phyloP scores from a whole-genome alignment of 257 asterid genomes.

The Buddleja alternifolia region DNA sequence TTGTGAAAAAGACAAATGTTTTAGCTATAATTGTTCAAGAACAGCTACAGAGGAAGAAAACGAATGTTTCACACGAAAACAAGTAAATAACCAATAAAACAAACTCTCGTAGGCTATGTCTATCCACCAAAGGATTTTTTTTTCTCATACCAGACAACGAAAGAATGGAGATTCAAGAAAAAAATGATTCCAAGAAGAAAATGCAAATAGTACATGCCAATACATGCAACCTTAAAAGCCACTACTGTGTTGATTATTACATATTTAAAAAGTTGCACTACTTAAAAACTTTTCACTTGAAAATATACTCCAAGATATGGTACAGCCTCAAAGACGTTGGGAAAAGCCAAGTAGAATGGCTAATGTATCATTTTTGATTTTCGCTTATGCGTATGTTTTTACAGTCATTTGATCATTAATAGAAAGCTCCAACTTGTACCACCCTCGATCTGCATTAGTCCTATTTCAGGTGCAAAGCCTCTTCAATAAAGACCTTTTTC shows the following conservation, averaged over 20 bases:
- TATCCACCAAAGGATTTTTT: neutral
- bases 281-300: neutral
- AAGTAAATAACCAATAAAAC: slow-evolving; percentile 4
- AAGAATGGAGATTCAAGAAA: neutral
- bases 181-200: neutral
- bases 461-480: no score
- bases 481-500: no score
- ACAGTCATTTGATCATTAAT: neutral
- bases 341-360: neutral
- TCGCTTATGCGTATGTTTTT: neutral
- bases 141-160: neutral
- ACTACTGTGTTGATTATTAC: neutral
- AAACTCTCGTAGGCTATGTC: neutral
- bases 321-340: neutral
- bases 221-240: neutral
- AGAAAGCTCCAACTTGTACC: neutral
- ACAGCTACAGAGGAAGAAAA: neutral
- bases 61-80: neutral
- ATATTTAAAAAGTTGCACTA: neutral
- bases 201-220: no score
- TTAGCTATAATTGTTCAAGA: slow-evolving; percentile 22
- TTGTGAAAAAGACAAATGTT: slow-evolving; percentile 14
- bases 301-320: neutral
- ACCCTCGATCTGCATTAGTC: no score
- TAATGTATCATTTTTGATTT: neutral